Base-by-base conservation (phyloP, 2,329 filamentous ascomycete species). In the Penicillium janthinellum region DNA sequence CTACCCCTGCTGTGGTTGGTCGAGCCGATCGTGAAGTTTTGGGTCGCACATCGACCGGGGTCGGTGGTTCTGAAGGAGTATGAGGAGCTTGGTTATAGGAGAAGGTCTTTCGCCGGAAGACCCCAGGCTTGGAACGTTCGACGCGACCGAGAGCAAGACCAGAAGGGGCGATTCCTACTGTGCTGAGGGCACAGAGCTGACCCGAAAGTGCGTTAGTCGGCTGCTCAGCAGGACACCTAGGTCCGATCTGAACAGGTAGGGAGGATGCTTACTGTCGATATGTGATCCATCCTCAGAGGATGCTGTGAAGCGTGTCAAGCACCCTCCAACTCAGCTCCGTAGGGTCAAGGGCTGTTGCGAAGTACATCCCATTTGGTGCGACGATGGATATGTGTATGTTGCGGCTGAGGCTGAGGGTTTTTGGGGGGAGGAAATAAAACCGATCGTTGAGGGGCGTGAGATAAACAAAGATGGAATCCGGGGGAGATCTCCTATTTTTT, bases 151-250 rank as follows among this genome's bases (percentile, higher is more conserved):
- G 79, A 57, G 83, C 83, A 65, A 85, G 78, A 62, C 86, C 86
- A 59, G 85, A 79, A 58, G 83, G 81, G 65, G 85, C 86, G 65
- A 86, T 81, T 73, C 84, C 84, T 76, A 87, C 79, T 69, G 84
- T 86, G 79, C 84, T 84, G 73, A 85, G 78, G 70, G 86, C 86
- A 84, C 84, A 86, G 69, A 88, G 81, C 85, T 87, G 67, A 38
- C 28, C 5, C 39, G 39, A 34, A 8, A 4, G 48, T 31, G 48
- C 34, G 53, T 69, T 51, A 67, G 63, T 52, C 8, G 28, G 42
- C 48, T 15, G 11, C 20, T 11, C 11, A 7, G 20, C 11, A 7
- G 20, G 47, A 35, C 28, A 20, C 17, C 12, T 5, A 28, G 14
- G 7, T 48, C 14, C 15, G 22, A 28, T 48, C 25, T 25, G 12